phyloP scores from a whole-genome alignment of 306 rosid genomes.

The Medicago lupulina region DNA sequence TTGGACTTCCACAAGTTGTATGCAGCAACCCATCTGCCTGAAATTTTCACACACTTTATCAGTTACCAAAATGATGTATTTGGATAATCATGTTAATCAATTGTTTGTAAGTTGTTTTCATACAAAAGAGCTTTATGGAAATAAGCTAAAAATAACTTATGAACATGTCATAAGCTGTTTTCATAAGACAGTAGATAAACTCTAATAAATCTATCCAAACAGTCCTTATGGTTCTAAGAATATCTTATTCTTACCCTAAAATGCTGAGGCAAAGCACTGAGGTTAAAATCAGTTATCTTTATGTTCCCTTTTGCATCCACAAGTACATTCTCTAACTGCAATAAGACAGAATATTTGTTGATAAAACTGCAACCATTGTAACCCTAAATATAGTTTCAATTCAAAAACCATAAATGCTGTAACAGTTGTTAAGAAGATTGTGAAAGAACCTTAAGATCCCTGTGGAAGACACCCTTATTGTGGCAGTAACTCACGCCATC shows the following conservation, averaged over 20 bases:
- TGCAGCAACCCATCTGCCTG: constrained; percentile 89
- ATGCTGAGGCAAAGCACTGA: constrained; percentile 87
- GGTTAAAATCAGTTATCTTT: constrained; percentile 89
- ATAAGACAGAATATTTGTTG: constrained; percentile 10
- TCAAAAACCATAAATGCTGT: background rate
- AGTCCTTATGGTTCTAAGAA: background rate
- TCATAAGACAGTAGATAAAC: background rate
- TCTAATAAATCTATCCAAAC: background rate
- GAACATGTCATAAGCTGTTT: background rate
- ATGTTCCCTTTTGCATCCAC: constrained; percentile 72
- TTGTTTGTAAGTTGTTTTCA: background rate
- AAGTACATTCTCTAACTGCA: constrained; percentile 89
- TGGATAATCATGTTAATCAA: background rate
- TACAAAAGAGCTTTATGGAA: background rate
- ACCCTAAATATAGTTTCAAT: background rate
- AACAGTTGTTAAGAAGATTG: constrained; percentile 9
- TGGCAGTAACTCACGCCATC: constrained; percentile 90
- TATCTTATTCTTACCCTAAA: constrained; percentile 63
- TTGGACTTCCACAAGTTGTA: constrained; percentile 97
- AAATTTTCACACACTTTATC: constrained; percentile 35
- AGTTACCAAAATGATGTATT: background rate
- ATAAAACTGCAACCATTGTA: constrained; percentile 9
- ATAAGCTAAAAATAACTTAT: background rate
- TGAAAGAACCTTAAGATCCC: constrained; percentile 83
- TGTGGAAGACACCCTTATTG: constrained; percentile 82